Evolutionary conservation across 1,284 basidiomycete genomes (phyloP).

Genomic region (Austroboletus novae-zelandiae): DNA sequence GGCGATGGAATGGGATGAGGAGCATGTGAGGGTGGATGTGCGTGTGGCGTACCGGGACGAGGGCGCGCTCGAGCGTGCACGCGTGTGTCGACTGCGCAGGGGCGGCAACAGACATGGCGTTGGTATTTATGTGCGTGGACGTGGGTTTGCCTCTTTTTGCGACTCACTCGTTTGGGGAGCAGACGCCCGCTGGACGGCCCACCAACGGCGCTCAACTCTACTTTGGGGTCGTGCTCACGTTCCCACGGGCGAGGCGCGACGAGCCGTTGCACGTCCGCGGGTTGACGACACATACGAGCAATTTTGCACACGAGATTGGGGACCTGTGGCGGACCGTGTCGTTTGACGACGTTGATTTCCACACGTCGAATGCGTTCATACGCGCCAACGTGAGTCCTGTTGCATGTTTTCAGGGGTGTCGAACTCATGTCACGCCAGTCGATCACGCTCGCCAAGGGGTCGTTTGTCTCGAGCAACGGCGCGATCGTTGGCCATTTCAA

Average conservation of each 20-base stretch:
- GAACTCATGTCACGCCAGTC: slow-evolving; percentile 23
- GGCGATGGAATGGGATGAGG: slow-evolving; percentile 4
- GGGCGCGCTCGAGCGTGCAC: slow-evolving; percentile 28
- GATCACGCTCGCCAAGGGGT: slow-evolving; percentile 30
- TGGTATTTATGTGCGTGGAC: slow-evolving; percentile 32
- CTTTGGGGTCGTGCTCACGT: slow-evolving; percentile 32
- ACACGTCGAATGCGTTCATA: slow-evolving; percentile 27
- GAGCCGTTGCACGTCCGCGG: slow-evolving; percentile 25
- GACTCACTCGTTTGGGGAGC: not conserved
- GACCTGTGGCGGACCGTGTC: slow-evolving; percentile 29
- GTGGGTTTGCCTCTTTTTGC: slow-evolving; percentile 18
- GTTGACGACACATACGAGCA: slow-evolving; percentile 31
- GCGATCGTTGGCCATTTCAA: slow-evolving; percentile 43
- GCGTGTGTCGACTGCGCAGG: slow-evolving; percentile 34
- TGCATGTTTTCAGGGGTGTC: too few relatives aligned
- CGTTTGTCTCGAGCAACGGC: slow-evolving; percentile 34
- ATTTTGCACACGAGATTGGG: slow-evolving; percentile 29
- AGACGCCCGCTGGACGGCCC: slow-evolving; percentile 17
- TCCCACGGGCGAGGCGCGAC: slow-evolving; percentile 26
- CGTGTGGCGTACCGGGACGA: slow-evolving; percentile 29
- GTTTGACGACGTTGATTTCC: slow-evolving; percentile 31
- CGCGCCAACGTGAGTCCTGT: slow-evolving; percentile 27
- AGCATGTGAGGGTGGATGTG: slow-evolving; percentile 32
- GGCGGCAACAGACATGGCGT: slow-evolving; percentile 35
- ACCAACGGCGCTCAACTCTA: slow-evolving; percentile 12